Evolutionary conservation across 306 rosid genomes (phyloP), one percentile per base, ranked within the genome.

Genomic region (Phaseolus lunatus): DNA sequence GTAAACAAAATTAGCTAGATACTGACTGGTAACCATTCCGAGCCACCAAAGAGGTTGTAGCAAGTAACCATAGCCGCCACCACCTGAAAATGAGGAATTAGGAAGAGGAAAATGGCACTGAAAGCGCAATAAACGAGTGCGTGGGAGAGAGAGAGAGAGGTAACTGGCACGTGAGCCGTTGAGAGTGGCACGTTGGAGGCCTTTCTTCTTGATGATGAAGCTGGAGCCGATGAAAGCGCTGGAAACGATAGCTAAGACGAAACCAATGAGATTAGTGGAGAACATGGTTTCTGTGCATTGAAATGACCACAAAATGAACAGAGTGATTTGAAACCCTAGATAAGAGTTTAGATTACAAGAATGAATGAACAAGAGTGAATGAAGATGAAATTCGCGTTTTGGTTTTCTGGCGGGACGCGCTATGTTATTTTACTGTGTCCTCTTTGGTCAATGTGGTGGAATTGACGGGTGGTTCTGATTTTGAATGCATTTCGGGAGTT

Each of bases 41-140:
- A 93, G 64, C 97, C 97, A 93, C 97, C 97, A 90, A 8, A 93
- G 94, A 59, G 97, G 96, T 66, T 93, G 89, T 3, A 84, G 81
- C 67, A 93, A 84, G 78, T 93, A 93, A 16, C 97, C 96, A 84
- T 93, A 93, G 53, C 97, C 97, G 22, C 97, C 97, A 18, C 82
- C 88, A 85, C 93, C 97, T 92, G 80, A 44, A 31, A 61, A 67
- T 2, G 0, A 23, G 19, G 16, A 72, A 41, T 37, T 53, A 15
- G 68, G 49, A 16, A 76, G n/a, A 2, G 16, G 24, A 35, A 54
- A 68, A 47, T 2, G 5, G 39, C n/a, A 47, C 4, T 13, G n/a
- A 12, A 18, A 1, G 29, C 5, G 26, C 45, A 13, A 7, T 1
- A 10, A 37, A 37, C 41, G 41, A 37, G 41, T 1, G 50, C 23